These are phyloP conservation scores for Cercospora beticola DNA, from an alignment of 2,329 filamentous ascomycete genomes.

Conservation along the genomic window DNA sequence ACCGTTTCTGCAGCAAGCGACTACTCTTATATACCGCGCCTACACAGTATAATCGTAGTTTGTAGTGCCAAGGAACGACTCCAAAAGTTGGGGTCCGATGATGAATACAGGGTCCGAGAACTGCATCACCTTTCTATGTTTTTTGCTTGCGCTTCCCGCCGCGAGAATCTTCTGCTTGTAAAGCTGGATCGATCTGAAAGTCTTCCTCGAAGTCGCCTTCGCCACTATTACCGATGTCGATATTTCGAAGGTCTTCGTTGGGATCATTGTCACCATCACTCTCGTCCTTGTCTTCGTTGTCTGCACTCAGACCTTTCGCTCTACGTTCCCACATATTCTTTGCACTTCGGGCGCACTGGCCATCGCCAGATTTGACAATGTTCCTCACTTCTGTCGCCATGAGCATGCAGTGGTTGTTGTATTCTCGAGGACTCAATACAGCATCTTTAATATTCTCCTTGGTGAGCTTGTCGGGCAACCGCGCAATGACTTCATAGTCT, in stretches of 20 bases:
- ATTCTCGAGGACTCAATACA: constrained; percentile 1
- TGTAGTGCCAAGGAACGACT: neutral
- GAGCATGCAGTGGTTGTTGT: constrained; percentile 12
- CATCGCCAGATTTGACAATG: constrained; percentile 16
- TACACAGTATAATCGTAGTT: neutral
- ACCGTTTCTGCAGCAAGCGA: neutral
- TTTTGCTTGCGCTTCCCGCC: neutral
- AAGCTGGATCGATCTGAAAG: constrained; percentile 1
- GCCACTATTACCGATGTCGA: constrained; percentile 14
- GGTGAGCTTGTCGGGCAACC: constrained; percentile 25
- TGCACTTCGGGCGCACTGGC: constrained; percentile 4
- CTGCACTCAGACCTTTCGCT: constrained; percentile 17
- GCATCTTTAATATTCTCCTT: constrained; percentile 22
- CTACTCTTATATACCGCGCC: neutral
- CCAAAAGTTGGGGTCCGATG: neutral
- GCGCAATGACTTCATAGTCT: constrained; percentile 28
- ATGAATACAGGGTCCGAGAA: neutral
- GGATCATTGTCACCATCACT: constrained; percentile 17
- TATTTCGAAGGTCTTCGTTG: constrained; percentile 12
- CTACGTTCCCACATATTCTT: constrained; percentile 19
- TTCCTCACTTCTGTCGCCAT: constrained; percentile 16
- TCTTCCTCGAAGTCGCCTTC: constrained; percentile 14
- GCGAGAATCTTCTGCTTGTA: neutral
- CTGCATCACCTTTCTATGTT: neutral
- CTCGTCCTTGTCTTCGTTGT: constrained; percentile 17